phyloP scores from a whole-genome alignment of 768 basidiomycete genomes.

The Austroboletus festivus region DNA sequence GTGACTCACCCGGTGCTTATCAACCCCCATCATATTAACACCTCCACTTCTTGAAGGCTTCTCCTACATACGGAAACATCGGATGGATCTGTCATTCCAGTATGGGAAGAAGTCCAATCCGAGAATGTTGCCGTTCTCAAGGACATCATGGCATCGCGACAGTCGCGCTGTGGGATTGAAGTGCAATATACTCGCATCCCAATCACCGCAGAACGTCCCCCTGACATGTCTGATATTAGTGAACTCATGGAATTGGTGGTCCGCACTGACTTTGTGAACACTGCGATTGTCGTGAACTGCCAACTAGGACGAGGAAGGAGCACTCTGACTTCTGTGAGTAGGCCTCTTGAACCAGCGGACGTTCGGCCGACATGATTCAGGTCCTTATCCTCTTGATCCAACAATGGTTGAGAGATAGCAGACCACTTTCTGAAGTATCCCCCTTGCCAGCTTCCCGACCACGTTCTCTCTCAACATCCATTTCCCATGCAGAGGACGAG shows the following conservation, averaged over 20 bases:
- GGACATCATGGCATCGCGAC: slow-evolving; percentile 76
- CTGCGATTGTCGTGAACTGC: slow-evolving; percentile 91
- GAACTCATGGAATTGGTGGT: slow-evolving; percentile 80
- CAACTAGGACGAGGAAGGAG: slow-evolving; percentile 93
- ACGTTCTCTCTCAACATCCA: slow-evolving; percentile 42
- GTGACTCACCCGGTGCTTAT: slow-evolving; percentile 7
- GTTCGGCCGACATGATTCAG: slow-evolving; percentile 33
- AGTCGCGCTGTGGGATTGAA: slow-evolving; percentile 45
- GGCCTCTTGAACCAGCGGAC: not conserved
- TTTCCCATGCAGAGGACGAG: slow-evolving; percentile 30
- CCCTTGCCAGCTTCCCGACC: slow-evolving; percentile 33
- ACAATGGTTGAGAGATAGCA: slow-evolving; percentile 64
- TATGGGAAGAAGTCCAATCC: slow-evolving; percentile 87
- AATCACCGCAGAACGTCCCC: slow-evolving; percentile 85
- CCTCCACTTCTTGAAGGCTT: slow-evolving; percentile 44
- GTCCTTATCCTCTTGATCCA: slow-evolving; percentile 81
- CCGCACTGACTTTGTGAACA: slow-evolving; percentile 59
- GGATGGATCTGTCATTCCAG: slow-evolving; percentile 85
- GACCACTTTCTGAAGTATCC: slow-evolving; percentile 30
- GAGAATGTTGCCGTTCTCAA: slow-evolving; percentile 77
- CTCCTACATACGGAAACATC: slow-evolving; percentile 86
- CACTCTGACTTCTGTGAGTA: slow-evolving; percentile 78
- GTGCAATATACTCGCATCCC: slow-evolving; percentile 84
- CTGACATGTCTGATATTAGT: slow-evolving; percentile 69
- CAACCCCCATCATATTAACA: slow-evolving; percentile 1